Evolutionary conservation across 257 asterid species (phyloP).

Genomic region (Ligustrum vulgare): DNA sequence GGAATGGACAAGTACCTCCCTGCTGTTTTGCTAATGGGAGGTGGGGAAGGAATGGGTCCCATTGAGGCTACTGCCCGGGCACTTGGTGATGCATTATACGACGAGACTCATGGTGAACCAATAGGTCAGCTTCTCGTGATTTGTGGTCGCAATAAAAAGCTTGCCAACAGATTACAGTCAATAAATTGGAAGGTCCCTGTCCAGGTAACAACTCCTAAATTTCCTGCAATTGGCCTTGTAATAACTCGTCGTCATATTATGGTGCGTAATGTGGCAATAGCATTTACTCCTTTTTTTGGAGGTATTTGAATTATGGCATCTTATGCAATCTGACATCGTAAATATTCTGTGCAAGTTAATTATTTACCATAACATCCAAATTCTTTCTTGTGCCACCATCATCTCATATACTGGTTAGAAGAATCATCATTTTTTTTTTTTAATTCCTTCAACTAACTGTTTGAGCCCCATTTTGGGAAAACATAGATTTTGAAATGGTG

Average conservation of each 20-base stretch:
- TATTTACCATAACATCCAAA: not conserved
- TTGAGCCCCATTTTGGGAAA: too few species aligned
- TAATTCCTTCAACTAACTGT: not conserved
- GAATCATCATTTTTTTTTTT: not conserved
- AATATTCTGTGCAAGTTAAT: not conserved
- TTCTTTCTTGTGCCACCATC: not conserved
- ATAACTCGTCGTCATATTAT: not conserved
- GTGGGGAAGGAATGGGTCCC: constrained; percentile 99
- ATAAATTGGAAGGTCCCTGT: constrained; percentile 82
- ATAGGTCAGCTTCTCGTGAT: constrained; percentile 86
- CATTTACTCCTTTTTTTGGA: not conserved
- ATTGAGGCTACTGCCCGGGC: constrained; percentile 96
- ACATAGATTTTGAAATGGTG: too few species aligned
- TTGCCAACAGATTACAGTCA: constrained; percentile 66
- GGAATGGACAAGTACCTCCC: constrained; percentile 94
- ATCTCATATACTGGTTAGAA: not conserved
- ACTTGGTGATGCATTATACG: constrained; percentile 74
- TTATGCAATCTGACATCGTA: not conserved
- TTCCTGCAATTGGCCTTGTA: not conserved
- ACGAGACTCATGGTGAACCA: constrained; percentile 71
- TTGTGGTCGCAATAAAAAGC: constrained; percentile 89
- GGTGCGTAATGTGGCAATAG: not conserved
- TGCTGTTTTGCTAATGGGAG: constrained; percentile 91
- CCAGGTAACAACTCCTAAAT: constrained; percentile 32
- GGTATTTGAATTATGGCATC: not conserved